Percentiles rank a stretch among this genome's conserved stretches.
Conservation (phyloP, 2,329 filamentous ascomycete genomes). For the Leptographium radiaticola region DNA sequence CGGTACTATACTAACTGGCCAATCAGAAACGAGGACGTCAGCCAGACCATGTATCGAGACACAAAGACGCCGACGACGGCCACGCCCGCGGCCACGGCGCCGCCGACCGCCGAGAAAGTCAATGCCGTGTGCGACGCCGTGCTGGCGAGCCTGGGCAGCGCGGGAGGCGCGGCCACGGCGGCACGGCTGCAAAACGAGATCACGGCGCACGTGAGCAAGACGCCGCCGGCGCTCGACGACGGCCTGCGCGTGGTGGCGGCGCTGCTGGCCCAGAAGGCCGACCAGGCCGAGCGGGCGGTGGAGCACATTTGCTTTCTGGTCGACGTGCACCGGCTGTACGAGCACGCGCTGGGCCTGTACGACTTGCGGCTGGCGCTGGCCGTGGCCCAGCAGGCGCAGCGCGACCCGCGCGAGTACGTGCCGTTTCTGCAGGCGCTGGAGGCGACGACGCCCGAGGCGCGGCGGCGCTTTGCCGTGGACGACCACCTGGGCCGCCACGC, state of each 20-base stretch:
- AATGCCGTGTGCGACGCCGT: constrained; percentile 84
- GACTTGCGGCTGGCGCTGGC: constrained; percentile 80
- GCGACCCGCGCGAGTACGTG: constrained; percentile 88
- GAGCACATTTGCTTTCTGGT: constrained; percentile 97
- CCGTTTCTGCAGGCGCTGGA: constrained; percentile 87
- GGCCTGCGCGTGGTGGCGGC: constrained; percentile 68
- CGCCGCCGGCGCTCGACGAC: constrained; percentile 76
- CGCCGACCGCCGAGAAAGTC: constrained; percentile 42
- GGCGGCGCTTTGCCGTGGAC: constrained; percentile 75
- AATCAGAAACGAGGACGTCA: constrained; percentile 74
- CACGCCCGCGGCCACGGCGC: background rate
- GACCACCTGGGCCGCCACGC: constrained; percentile 64
- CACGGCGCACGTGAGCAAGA: constrained; percentile 89
- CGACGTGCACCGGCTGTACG: constrained; percentile 84
- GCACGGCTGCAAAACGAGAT: constrained; percentile 79
- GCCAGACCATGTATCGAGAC: constrained; percentile 84
- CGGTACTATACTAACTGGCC: background rate
- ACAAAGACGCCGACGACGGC: constrained; percentile 38
- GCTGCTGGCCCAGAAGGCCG: constrained; percentile 37
- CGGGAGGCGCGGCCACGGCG: constrained; percentile 42
- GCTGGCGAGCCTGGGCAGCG: constrained; percentile 48
- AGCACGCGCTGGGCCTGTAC: constrained; percentile 81
- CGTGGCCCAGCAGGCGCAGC: constrained; percentile 90
- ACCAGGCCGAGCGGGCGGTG: constrained; percentile 76
- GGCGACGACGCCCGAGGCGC: constrained; percentile 47